Base-by-base conservation (phyloP, 2,329 filamentous ascomycete genomes). In the Penicillium polonicum region DNA sequence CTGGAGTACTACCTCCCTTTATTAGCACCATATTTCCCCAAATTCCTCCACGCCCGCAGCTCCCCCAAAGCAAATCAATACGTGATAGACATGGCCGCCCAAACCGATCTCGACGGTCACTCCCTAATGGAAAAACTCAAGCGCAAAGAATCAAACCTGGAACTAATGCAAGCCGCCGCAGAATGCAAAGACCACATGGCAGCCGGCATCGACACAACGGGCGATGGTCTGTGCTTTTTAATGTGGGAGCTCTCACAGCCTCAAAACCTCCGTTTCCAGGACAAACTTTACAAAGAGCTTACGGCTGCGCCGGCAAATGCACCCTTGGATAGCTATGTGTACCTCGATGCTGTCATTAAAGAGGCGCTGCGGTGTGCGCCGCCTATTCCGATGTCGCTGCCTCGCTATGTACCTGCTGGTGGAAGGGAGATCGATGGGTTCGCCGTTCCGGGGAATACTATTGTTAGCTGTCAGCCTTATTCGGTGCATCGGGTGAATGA, bases 141-240 rank as follows among this genome's bases (percentile, higher is more conserved):
- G 74, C 84, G 65, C 78, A 84, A 73, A 70, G 74, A 65, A 62
- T 75, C 65, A 3, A 71, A 76, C 4, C 76, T 88, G 35, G 78
- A 82, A 35, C 70, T 76, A 4, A 73, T 83, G 3, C 81, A 86
- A 64, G 81, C 84, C 61, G 86, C 86, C 0, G 86, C 87, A 21
- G 88, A 90, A 71, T 88, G 85, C 65, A 81, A 88, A 56, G 87
- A 90, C 64, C 87, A 90, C 70, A 85, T 90, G 83, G 85, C 83
- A 0, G 87, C 87, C 0, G 88, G 87, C 0, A 88, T 90, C 59
- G 87, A 90, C 65, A 90, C 88, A 0, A 89, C 87, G 0, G 86
- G 87, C 17, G 87, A 90, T 63, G 85, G 80, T 0, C 76, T 90
- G 0, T 89, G 86, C 66, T 89, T 89, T 67, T 76, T 90, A 13